Evolutionary conservation across 2,329 filamentous ascomycete species (phyloP), one percentile per base, ranked within the genome.

Genomic region (Hyphodiscus sp.): DNA sequence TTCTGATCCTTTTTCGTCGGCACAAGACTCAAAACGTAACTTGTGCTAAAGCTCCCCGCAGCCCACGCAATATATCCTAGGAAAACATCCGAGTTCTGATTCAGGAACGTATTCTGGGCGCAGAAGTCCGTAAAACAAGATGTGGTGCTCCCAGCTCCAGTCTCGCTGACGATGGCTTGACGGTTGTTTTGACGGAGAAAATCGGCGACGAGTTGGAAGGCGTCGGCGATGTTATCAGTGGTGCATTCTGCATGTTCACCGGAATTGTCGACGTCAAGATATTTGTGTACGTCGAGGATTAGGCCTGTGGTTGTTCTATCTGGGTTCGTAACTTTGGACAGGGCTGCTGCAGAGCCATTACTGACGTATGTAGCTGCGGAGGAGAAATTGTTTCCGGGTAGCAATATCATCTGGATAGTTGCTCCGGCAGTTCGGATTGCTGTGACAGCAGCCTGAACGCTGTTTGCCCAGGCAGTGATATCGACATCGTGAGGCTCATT

Each of bases 341-440:
- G 68, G 8, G 76, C 75, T 2, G 73, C 75, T 0, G 75, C 79
- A 26, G 76, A 77, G 15, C 77, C 76, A 42, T 68, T 73, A 5
- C 70, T 70, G 15, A 80, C 69, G 42, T 81, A 73, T 5, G 72
- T 72, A 33, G 70, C 73, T 8, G 76, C 77, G 56, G 71, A 75
- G 10, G 78, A 75, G 64, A 78, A 86, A 61, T 80, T 78, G 41
- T 75, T 82, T 2, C 83, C 83, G 0, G 85, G 80, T 1, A 86
- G 74, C 9, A 87, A 71, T 58, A 87, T 85, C 65, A 81, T 77
- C 59, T 87, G 81, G n/a, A 70, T 69, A 1, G 71, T 74, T 15
- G 83, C 82, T 26, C 83, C 84, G 6, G 79, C 77, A 48, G 76
- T 68, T 46, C 84, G 78, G 61, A 88, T 86, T 2, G 82, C 83